Conservation (phyloP, 768 basidiomycete genomes). For the Lentinula lateritia region DNA sequence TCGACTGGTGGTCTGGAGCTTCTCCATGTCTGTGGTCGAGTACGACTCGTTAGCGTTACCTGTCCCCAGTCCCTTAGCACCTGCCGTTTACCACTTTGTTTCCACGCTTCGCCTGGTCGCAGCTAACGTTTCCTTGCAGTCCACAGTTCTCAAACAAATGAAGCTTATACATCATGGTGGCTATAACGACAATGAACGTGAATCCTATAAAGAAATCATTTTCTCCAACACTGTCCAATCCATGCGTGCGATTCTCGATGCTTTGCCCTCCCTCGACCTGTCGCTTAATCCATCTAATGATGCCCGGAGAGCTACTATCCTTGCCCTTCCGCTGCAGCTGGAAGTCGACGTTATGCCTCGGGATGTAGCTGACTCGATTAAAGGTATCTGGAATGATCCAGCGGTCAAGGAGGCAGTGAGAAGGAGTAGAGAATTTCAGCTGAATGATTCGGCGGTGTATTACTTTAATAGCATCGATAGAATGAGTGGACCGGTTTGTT, state of each 20-base stretch:
- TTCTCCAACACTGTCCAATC: conserved; percentile 91
- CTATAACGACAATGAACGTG: conserved; percentile 84
- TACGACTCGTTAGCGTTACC: too few species aligned
- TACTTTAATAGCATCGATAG: conserved; percentile 57
- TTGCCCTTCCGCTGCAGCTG: conserved; percentile 71
- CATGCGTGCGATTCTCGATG: conserved; percentile 95
- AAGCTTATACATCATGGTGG: conserved; percentile 92
- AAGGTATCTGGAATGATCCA: conserved; percentile 72
- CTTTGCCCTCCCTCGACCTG: conserved; percentile 82
- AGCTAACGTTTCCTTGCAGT: conserved; percentile 36
- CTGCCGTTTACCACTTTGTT: neutral
- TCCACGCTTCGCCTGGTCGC: neutral
- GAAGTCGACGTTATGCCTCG: conserved; percentile 71
- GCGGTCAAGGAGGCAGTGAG: conserved; percentile 79
- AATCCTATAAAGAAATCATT: conserved; percentile 94
- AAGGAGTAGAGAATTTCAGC: conserved; percentile 88
- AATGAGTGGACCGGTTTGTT: neutral
- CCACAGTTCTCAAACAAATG: conserved; percentile 95
- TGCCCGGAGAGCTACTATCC: conserved; percentile 57
- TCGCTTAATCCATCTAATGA: conserved; percentile 66
- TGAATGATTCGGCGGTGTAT: conserved; percentile 94
- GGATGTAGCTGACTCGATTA: conserved; percentile 74
- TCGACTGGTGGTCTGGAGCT: too few species aligned
- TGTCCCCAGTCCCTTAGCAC: neutral
- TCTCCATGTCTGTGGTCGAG: too few species aligned